Evolutionary conservation across 805 yeast species (phyloP).

Genomic region (Yamadazyma kitorensis): DNA sequence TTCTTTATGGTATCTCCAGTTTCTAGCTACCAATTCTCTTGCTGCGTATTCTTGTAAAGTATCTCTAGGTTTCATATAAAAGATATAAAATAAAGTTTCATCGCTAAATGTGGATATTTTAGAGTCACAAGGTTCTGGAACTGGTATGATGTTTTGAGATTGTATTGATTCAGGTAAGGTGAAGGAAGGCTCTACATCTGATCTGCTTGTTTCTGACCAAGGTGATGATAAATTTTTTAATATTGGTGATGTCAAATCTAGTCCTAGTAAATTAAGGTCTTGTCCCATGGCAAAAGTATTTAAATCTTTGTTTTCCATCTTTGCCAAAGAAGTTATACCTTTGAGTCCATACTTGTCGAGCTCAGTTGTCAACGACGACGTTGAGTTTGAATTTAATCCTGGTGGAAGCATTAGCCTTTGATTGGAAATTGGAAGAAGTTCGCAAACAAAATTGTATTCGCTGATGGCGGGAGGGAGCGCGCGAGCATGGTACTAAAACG

Average conservation of each 20-base stretch:
- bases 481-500: too few species aligned
- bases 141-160: constrained; percentile 30
- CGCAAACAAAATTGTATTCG: too few species aligned
- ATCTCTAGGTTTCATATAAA: constrained; percentile 91
- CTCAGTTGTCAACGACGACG: too few species aligned
- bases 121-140: constrained; percentile 43
- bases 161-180: constrained; percentile 52
- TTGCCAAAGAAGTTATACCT: constrained; percentile 58
- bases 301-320: constrained; percentile 61
- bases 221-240: constrained; percentile 80
- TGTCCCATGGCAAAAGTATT: constrained; percentile 71
- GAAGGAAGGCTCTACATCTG: constrained; percentile 86
- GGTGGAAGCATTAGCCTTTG: too few species aligned
- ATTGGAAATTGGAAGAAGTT: too few species aligned
- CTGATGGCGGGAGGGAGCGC: too few species aligned
- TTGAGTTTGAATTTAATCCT: too few species aligned
- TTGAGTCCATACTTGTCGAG: constrained; percentile 66
- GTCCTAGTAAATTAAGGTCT: constrained; percentile 65
- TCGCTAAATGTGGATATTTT: constrained; percentile 70
- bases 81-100: constrained; percentile 89
- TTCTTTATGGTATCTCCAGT: constrained; percentile 97
- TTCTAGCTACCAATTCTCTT: constrained; percentile 82
- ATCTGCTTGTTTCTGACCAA: constrained; percentile 89
- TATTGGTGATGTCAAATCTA: constrained; percentile 52
- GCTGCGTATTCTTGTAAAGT: constrained; percentile 92